Evolutionary conservation across 2,329 filamentous ascomycete genomes (phyloP).

Genomic region (Trichocomaceae sp.): DNA sequence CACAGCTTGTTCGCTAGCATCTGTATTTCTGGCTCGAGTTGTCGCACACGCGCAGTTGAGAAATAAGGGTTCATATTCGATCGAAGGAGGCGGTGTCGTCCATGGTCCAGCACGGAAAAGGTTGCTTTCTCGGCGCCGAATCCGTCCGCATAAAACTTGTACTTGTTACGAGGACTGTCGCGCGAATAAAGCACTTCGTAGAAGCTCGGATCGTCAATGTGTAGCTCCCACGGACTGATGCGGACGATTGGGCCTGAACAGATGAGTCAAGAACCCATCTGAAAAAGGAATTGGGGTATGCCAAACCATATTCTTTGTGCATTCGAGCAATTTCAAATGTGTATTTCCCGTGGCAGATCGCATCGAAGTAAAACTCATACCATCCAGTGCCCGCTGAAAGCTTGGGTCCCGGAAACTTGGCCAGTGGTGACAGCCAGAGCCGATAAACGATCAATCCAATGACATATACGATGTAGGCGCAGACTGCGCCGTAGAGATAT

Average conservation of each 20-base stretch:
- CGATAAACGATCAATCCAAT: slow-evolving; percentile 18
- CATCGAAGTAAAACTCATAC: slow-evolving; percentile 26
- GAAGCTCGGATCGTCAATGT: slow-evolving; percentile 25
- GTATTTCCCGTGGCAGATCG: slow-evolving; percentile 19
- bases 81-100: slow-evolving; percentile 26
- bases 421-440: slow-evolving; percentile 26
- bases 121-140: slow-evolving; percentile 26
- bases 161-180: slow-evolving; percentile 27
- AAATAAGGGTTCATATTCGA: slow-evolving; percentile 33
- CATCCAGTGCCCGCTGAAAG: slow-evolving; percentile 24
- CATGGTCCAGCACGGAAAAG: slow-evolving; percentile 27
- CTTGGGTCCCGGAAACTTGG: slow-evolving; percentile 28
- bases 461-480: not conserved
- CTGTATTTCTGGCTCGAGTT: slow-evolving; percentile 20
- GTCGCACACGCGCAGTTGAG: slow-evolving; percentile 23
- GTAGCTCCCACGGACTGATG: slow-evolving; percentile 28
- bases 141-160: slow-evolving; percentile 21
- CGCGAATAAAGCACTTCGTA: slow-evolving; percentile 27
- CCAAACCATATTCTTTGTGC: slow-evolving; percentile 22
- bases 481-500: not conserved
- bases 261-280: no score
- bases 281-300: no score
- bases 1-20: slow-evolving; percentile 22
- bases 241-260: slow-evolving; percentile 28
- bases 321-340: slow-evolving; percentile 20